These are phyloP conservation scores for Celoporthe dispersa DNA, from an alignment of 2,329 filamentous ascomycete species.

Conservation along the genomic window DNA sequence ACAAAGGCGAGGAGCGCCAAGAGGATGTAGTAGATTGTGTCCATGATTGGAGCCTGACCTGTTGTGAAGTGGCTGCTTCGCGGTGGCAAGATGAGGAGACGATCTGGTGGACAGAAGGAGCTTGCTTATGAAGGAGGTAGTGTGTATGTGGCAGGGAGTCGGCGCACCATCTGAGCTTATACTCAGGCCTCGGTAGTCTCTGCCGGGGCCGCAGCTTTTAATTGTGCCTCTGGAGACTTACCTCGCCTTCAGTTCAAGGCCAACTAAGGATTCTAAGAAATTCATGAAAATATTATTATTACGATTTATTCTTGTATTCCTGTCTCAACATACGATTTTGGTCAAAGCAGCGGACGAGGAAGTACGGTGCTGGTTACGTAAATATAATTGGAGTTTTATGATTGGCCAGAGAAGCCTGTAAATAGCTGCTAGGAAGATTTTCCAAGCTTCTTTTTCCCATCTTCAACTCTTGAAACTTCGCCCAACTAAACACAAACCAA, in stretches of 20 bases:
- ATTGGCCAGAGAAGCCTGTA: constrained; percentile 2
- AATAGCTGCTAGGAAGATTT: constrained; percentile 22
- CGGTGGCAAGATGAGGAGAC: neutral
- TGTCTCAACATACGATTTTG: neutral
- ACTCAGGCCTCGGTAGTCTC: neutral
- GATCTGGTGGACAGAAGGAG: neutral
- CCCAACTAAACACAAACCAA: neutral
- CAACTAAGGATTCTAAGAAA: neutral
- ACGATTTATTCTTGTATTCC: neutral
- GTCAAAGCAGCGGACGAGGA: neutral
- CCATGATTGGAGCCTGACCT: constrained; percentile 14
- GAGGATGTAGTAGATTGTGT: constrained; percentile 21
- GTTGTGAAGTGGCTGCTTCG: neutral
- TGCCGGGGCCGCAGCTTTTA: neutral
- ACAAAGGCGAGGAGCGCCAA: constrained; percentile 21
- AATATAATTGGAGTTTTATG: neutral
- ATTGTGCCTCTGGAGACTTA: neutral
- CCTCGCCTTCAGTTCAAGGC: neutral
- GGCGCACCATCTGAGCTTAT: neutral
- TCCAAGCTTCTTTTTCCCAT: constrained; percentile 16
- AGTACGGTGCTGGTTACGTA: neutral
- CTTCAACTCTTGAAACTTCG: constrained; percentile 16
- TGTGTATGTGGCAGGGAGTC: neutral
- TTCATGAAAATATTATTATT: neutral
- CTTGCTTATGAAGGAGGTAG: neutral